Conservation (phyloP, 768 basidiomycete species). For the Amanita muscaria region DNA sequence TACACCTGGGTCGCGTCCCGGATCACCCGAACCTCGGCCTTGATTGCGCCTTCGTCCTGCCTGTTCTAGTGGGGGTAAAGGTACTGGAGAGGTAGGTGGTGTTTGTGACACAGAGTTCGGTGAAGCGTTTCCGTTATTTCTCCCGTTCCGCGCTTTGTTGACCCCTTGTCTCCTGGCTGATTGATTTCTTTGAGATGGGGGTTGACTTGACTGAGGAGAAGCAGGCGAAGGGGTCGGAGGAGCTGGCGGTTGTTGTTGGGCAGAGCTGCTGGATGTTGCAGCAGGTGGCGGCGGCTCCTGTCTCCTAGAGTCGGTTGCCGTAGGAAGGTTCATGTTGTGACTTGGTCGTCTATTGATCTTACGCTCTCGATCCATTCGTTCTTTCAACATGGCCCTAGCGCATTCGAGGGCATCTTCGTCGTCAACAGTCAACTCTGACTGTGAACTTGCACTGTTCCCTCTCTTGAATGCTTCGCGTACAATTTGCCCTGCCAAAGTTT, state of each 20-base stretch:
- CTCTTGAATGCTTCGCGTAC: conserved; percentile 29
- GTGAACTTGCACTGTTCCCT: conserved; percentile 10
- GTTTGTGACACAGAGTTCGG: no score
- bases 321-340: conserved; percentile 5
- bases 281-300: conserved; percentile 1
- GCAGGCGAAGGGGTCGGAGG: conserved; percentile 10
- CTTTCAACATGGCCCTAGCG: conserved; percentile 11
- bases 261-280: conserved; percentile 14
- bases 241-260: conserved; percentile 14
- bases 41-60: no score
- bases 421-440: conserved; percentile 17
- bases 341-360: conserved; percentile 1
- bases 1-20: conserved; percentile 41
- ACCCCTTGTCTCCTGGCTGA: not conserved
- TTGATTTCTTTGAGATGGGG: not conserved
- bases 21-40: not conserved
- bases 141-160: not conserved
- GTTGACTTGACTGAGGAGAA: conserved; percentile 9
- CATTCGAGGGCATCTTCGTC: conserved; percentile 22
- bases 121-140: not conserved
- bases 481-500: conserved; percentile 43
- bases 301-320: not conserved
- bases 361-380: conserved; percentile 3
- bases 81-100: no score
- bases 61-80: not conserved